phyloP scores from a whole-genome alignment of 441 rosid genomes.

The Gossypium trilobum region DNA sequence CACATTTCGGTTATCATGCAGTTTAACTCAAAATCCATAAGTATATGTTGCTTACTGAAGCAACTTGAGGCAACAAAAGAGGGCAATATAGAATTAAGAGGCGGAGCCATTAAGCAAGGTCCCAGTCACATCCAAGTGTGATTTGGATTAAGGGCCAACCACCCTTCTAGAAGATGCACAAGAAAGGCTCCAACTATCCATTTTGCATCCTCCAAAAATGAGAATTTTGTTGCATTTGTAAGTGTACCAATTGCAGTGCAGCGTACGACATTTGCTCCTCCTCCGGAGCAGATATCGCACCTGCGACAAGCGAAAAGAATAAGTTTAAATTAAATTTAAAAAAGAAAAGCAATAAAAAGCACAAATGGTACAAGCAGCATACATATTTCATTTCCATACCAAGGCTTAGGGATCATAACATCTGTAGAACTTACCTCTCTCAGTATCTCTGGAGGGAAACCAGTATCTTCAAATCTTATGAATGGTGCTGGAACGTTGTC shows the following conservation, averaged over 20 bases:
- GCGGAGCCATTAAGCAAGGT: constrained; percentile 59
- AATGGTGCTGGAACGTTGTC: constrained; percentile 80
- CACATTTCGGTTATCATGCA: constrained; percentile 8
- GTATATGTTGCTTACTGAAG: constrained; percentile 70
- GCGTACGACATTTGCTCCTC: constrained; percentile 95
- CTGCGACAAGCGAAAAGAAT: constrained; percentile 72
- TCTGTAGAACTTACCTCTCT: constrained; percentile 55
- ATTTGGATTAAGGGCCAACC: constrained; percentile 65
- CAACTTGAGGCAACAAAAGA: constrained; percentile 68
- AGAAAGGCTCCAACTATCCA: constrained; percentile 68
- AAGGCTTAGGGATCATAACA: constrained; percentile 14
- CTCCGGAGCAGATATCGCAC: constrained; percentile 92
- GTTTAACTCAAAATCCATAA: constrained; percentile 27
- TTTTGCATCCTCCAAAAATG: constrained; percentile 81
- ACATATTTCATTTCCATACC: constrained; percentile 20
- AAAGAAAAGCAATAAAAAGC: constrained; percentile 14
- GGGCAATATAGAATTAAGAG: constrained; percentile 58
- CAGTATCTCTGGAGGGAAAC: constrained; percentile 83
- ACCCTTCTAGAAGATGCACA: constrained; percentile 64
- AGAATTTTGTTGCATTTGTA: constrained; percentile 51
- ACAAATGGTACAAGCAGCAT: constrained; percentile 21
- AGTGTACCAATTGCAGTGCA: constrained; percentile 69
- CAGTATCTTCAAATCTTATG: constrained; percentile 82
- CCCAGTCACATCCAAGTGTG: constrained; percentile 68
- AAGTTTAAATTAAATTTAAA: constrained; percentile 34